Base-by-base conservation (phyloP, 2,329 filamentous ascomycete genomes). In the Elsinoe fawcettii region DNA sequence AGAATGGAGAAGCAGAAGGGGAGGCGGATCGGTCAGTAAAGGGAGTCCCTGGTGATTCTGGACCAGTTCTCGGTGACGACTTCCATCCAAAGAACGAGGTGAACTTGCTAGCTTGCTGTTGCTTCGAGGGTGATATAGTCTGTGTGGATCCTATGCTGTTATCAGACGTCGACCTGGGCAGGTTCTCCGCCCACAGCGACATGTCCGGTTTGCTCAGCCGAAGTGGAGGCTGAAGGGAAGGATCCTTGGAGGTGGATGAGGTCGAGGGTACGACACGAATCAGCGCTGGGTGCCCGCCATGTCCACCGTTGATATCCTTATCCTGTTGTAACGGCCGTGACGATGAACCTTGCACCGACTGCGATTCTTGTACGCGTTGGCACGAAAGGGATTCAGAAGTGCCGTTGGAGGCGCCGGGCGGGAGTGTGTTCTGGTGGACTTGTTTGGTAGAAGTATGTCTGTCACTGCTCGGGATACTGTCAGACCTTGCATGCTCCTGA, bases 71-170 rank as follows among this genome's bases (percentile, higher is more conserved):
- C 47, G 76, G 73, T 25, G 75, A 71, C 20, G 75, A 77, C 61
- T 82, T 84, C 81, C 84, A 86, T 60, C 82, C 81, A 64, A 87
- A 87, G 69, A 87, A 84, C 12, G 80, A 83, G 44, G 80, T 80
- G 64, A 87, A 78, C 58, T 74, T 76, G 46, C 75, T 76, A 16
- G 64, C 70, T 60, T 74, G 75, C 14, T 74, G 71, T 59, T 72
- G 70, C 53, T 66, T 69, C 12, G 57, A 37, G 51, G 56, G 53
- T 37, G 56, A 60, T 23, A 39, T 59, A 59, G 56, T 58, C 18
- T 61, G 59, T 22, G 65, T 51, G 18, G 66, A 68, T 22, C 39
- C 54, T n/a, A 56, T 22, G 43, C 54, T 56, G 43, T 69, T 66
- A 56, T 69, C 65, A n/a, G 69, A 66, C 11, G 68, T 60, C 55